Percentiles rank a stretch among this genome's conserved stretches.
Evolutionary conservation across 208 protist genomes (phyloP).

Genomic region (Leptomonas pyrrhocoris): DNA sequence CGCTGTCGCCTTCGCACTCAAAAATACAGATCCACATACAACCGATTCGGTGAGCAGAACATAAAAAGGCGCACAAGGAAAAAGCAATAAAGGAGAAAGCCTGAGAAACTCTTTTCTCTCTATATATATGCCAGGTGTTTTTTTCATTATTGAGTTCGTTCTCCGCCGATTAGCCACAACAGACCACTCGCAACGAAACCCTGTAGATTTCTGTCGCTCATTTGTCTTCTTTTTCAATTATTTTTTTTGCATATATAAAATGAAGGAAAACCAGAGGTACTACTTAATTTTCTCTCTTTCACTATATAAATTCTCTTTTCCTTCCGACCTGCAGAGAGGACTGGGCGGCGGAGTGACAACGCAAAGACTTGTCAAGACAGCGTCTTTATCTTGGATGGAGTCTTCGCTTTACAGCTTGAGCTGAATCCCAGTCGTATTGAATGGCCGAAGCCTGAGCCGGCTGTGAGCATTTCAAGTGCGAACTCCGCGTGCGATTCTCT

Average conservation of each 20-base stretch:
- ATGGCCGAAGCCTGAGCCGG: background rate
- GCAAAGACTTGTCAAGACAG: background rate
- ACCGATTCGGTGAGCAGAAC: constrained; percentile 6
- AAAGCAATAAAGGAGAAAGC: constrained; percentile 10
- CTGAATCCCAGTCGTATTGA: background rate
- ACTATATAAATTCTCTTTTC: constrained; percentile 12
- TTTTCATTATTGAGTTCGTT: background rate
- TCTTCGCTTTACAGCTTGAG: background rate
- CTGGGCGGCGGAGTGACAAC: background rate
- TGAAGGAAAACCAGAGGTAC: constrained; percentile 18
- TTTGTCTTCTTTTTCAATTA: too few species aligned
- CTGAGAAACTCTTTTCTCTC: background rate
- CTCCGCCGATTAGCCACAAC: constrained; percentile 8
- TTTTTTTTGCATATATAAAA: background rate
- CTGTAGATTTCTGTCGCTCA: constrained; percentile 17
- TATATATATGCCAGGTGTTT: background rate
- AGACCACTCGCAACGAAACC: constrained; percentile 18
- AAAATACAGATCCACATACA: background rate
- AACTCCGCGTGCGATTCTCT: background rate
- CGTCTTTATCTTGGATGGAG: background rate
- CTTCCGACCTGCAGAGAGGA: constrained; percentile 6
- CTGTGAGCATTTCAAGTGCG: background rate
- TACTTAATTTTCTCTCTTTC: constrained; percentile 2
- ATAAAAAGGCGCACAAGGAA: constrained; percentile 22
- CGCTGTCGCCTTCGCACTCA: background rate